Conservation (phyloP, 2,329 filamentous ascomycete species). For the Exserohilum turcica region DNA sequence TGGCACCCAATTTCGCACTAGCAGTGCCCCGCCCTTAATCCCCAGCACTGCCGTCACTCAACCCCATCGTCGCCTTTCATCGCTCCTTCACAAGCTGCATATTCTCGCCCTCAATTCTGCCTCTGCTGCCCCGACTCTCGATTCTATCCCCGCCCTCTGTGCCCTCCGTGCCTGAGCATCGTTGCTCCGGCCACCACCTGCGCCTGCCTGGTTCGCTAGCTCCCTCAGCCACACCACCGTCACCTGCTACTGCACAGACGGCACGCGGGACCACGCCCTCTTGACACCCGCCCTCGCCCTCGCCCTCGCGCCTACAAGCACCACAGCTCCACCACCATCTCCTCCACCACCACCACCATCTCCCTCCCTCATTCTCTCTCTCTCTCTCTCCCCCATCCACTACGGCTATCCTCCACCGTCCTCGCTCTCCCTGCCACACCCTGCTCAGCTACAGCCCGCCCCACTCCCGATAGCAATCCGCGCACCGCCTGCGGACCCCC, state of each 20-base stretch:
- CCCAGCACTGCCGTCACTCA: conserved; percentile 32
- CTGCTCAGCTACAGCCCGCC: conserved; percentile 53
- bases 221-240: conserved; percentile 25
- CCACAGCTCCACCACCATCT: not conserved
- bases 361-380: not conserved
- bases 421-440: conserved; percentile 49
- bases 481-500: conserved; percentile 36
- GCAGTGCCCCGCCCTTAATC: conserved; percentile 27
- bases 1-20: conserved; percentile 22
- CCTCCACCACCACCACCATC: not conserved
- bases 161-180: conserved; percentile 11
- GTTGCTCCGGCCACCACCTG: conserved; percentile 24
- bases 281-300: conserved; percentile 26
- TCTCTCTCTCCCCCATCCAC: conserved; percentile 53
- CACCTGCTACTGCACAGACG: conserved; percentile 29
- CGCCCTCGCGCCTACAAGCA: conserved; percentile 21
- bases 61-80: conserved; percentile 31
- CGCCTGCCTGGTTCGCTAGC: conserved; percentile 26
- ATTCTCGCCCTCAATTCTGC: conserved; percentile 31
- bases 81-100: conserved; percentile 23
- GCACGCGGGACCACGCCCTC: conserved; percentile 30
- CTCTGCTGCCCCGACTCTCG: conserved; percentile 2
- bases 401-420: conserved; percentile 56
- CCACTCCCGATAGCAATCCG: conserved; percentile 50
- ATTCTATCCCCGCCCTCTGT: conserved; percentile 7